Evolutionary conservation across 2,329 filamentous ascomycete genomes (phyloP).

Genomic region (Fusarium sp.): DNA sequence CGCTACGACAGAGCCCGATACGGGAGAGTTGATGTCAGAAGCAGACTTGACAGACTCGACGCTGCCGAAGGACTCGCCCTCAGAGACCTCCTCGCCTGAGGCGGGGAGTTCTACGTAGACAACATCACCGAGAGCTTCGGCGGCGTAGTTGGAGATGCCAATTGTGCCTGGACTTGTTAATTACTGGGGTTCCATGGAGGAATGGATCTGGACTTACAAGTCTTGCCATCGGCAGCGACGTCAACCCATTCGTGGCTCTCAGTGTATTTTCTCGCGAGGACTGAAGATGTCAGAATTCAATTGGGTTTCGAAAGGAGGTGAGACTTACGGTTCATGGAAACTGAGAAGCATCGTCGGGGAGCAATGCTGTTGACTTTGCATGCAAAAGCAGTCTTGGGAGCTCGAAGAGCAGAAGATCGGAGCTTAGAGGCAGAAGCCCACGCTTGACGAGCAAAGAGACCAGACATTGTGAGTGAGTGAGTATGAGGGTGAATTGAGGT

Average conservation of each 20-base stretch:
- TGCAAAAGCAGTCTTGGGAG: conserved; percentile 35
- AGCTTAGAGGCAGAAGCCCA: conserved; percentile 42
- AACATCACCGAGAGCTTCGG: conserved; percentile 86
- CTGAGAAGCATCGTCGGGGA: conserved; percentile 44
- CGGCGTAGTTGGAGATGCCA: conserved; percentile 87
- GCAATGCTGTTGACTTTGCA: conserved; percentile 25
- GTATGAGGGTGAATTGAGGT: neutral
- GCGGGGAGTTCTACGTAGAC: conserved; percentile 90
- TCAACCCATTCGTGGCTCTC: conserved; percentile 96
- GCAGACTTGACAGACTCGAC: conserved; percentile 95
- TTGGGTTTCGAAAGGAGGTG: neutral
- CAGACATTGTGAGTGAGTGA: conserved; percentile 38
- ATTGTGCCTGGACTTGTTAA: conserved; percentile 65
- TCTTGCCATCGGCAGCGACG: conserved; percentile 73
- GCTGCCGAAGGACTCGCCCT: conserved; percentile 84
- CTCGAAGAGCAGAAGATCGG: conserved; percentile 38
- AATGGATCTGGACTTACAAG: conserved; percentile 34
- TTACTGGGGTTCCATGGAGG: neutral
- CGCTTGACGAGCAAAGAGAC: conserved; percentile 44
- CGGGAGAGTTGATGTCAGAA: conserved; percentile 87
- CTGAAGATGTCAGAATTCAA: conserved; percentile 13
- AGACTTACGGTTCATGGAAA: conserved; percentile 41
- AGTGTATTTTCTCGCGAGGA: conserved; percentile 69
- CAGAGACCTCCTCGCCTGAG: conserved; percentile 70
- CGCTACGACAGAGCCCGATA: conserved; percentile 77